Conservation (phyloP, 2,329 filamentous ascomycete genomes). For the Ophiosphaerella herpotricha region DNA sequence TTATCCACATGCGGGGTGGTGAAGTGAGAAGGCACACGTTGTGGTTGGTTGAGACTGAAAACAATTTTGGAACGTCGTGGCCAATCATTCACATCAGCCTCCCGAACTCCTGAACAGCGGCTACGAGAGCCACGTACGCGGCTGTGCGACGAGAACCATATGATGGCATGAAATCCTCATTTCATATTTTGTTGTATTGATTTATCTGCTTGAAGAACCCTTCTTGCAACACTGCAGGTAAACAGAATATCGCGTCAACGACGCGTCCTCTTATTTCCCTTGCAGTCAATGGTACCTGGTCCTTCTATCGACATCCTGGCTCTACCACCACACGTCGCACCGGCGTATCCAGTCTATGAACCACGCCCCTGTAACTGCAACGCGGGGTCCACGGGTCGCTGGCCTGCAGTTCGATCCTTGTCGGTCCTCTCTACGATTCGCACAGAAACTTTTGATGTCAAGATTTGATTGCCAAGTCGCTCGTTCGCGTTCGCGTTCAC, state of each 20-base stretch:
- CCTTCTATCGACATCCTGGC: slow-evolving; percentile 13
- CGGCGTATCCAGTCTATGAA: slow-evolving; percentile 36
- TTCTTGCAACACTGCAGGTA: slow-evolving; percentile 25
- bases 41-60: slow-evolving; percentile 25
- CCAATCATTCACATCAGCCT: slow-evolving; percentile 28
- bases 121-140: slow-evolving; percentile 6
- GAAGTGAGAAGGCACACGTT: slow-evolving; percentile 1
- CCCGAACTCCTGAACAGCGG: slow-evolving; percentile 16
- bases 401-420: slow-evolving; percentile 11
- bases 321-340: slow-evolving; percentile 36
- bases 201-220: slow-evolving; percentile 14
- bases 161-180: slow-evolving; percentile 27
- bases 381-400: slow-evolving; percentile 14
- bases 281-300: slow-evolving; percentile 10
- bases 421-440: slow-evolving; percentile 31
- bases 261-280: slow-evolving; percentile 20
- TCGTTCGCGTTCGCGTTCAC: slow-evolving; percentile 46
- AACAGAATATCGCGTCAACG: slow-evolving; percentile 20
- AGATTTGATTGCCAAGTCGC: slow-evolving; percentile 27
- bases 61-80: slow-evolving; percentile 15
- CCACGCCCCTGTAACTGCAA: slow-evolving; percentile 27
- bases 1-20: slow-evolving; percentile 1
- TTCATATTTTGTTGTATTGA: slow-evolving; percentile 21
- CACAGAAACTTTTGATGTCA: slow-evolving; percentile 27
- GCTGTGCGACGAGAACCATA: slow-evolving; percentile 20